These are phyloP conservation scores for Cladosporium velox DNA, from an alignment of 2,329 filamentous ascomycete species.

Conservation along the genomic window DNA sequence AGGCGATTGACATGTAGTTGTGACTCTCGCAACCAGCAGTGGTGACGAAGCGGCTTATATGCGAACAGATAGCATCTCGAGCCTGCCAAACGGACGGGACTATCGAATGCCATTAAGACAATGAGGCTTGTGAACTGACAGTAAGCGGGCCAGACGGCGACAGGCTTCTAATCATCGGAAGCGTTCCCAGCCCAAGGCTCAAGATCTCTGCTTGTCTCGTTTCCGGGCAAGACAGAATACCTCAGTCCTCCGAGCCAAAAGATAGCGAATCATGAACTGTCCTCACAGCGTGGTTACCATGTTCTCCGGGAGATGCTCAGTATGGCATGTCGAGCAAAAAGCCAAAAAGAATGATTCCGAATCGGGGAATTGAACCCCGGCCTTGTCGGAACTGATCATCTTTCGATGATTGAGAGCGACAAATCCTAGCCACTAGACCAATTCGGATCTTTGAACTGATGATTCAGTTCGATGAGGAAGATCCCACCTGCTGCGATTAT, in stretches of 20 bases:
- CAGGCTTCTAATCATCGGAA: neutral
- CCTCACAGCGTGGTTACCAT: neutral
- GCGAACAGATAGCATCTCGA: neutral
- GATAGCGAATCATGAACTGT: neutral
- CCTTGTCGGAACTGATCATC: constrained; percentile 13
- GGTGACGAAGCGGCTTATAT: neutral
- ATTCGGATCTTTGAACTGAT: constrained; percentile 6
- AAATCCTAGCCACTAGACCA: constrained; percentile 17
- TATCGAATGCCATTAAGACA: neutral
- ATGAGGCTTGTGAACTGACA: neutral
- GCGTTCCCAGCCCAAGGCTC: neutral
- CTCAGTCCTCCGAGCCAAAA: neutral
- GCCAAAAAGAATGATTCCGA: constrained; percentile 4
- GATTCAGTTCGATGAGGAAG: neutral
- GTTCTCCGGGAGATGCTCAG: neutral
- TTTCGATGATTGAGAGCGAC: constrained; percentile 13
- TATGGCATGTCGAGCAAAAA: neutral
- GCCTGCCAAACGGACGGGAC: neutral
- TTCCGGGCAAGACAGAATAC: neutral
- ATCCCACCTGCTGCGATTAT: neutral
- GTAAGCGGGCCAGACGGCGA: neutral
- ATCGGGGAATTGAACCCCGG: constrained; percentile 14
- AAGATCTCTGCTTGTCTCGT: neutral
- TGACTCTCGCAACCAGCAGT: neutral
- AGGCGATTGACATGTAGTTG: neutral